Base-by-base conservation (phyloP, 345 rosid genomes). In the Hypericum perforatum region DNA sequence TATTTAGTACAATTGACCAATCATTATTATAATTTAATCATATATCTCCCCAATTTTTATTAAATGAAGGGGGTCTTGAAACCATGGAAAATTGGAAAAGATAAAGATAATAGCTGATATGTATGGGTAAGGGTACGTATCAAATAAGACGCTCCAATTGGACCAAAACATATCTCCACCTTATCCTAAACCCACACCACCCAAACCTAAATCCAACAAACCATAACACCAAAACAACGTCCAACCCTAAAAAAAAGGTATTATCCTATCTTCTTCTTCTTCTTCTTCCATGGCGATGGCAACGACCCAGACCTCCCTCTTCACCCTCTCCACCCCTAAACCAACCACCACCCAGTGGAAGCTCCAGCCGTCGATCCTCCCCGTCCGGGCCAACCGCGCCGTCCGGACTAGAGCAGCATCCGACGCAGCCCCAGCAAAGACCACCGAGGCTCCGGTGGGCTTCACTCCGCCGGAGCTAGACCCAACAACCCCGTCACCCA, bases 401-500 rank as follows among this genome's bases (percentile, higher is more conserved):
- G 54, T 81, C 0, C 65, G 77, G 0, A 71, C 57, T 0, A 85
- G 71, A 0, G 72, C 44, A 5, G 44, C 63, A 41, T 41, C 69
- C 12, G 32, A 22, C 32, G 59, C 49, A 38, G 68, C 64, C 22
- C 59, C 72, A 5, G 49, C 7, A 8, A 16, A 11, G 1, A 57
- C 72, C 49, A 59, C 65, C 29, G 78, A 64, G 56, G 89, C 90
- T 6, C 97, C 95, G 0, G 86, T 73, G 0, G 97, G 95, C 0
- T 90, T 90, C 76, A 86, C 91, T 0, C 89, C 94, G 0, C 94
- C 89, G 0, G 74, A 82, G 71, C 63, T 86, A 59, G 95, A 90
- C 70, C 91, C 79, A 5, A 86, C 53, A 70, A 84, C 95, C 38
- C 97, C 95, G 22, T 90, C 97, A 2, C 95, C 97, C 39, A 90